Evolutionary conservation across 768 basidiomycete species (phyloP).

Genomic region (Serendipita sp.): DNA sequence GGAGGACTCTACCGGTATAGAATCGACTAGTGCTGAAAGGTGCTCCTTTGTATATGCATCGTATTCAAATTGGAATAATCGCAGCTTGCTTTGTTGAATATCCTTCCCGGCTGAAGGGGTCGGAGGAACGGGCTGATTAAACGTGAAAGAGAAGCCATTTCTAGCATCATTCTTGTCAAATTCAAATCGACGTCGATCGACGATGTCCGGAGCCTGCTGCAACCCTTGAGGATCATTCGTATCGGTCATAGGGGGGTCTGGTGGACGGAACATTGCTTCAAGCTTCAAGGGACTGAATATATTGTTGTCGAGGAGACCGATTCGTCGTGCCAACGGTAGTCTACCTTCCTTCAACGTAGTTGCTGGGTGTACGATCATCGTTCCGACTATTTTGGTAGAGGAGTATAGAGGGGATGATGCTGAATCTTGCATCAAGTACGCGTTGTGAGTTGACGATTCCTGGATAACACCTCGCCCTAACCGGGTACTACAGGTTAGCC

Average conservation of each 20-base stretch:
- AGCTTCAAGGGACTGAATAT: constrained; percentile 79
- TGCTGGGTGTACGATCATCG: constrained; percentile 45
- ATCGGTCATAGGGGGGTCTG: constrained; percentile 25
- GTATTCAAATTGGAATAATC: constrained; percentile 85
- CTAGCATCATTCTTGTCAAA: constrained; percentile 15
- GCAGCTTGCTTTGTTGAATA: constrained; percentile 31
- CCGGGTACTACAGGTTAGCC: neutral
- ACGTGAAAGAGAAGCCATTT: constrained; percentile 54
- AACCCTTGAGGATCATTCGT: neutral
- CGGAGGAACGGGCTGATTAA: constrained; percentile 38
- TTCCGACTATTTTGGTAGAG: constrained; percentile 33
- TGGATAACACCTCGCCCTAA: neutral
- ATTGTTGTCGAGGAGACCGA: constrained; percentile 33
- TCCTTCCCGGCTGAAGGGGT: constrained; percentile 10
- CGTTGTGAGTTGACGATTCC: constrained; percentile 29
- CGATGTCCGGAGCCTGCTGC: constrained; percentile 9
- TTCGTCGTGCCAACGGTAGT: constrained; percentile 49
- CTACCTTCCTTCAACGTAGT: constrained; percentile 29
- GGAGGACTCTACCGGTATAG: constrained; percentile 43
- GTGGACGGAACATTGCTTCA: constrained; percentile 88
- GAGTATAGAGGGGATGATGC: constrained; percentile 16
- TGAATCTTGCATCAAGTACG: constrained; percentile 18
- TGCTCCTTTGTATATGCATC: constrained; percentile 94
- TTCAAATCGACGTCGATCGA: constrained; percentile 23
- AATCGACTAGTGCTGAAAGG: constrained; percentile 84